Evolutionary conservation across 495 filamentous ascomycete species (phyloP).

Genomic region (Neurospora sp.): DNA sequence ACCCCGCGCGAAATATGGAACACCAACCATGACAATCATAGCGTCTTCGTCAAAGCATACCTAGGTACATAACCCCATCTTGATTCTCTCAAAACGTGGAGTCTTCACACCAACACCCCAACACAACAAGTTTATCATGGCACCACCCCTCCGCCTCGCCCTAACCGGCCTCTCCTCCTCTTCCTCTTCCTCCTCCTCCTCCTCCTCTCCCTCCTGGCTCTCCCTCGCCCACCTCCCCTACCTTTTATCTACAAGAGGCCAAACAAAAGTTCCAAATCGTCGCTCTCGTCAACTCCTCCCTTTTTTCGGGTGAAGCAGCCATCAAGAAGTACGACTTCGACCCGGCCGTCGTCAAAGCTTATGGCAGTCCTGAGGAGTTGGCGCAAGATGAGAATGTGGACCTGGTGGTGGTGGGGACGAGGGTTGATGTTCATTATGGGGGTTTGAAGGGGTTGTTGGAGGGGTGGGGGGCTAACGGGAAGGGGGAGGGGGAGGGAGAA

Average conservation of each 20-base stretch:
- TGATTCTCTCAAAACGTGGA: not conserved
- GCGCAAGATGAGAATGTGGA: conserved; percentile 41
- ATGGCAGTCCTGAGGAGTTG: conserved; percentile 41
- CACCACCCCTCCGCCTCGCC: conserved; percentile 43
- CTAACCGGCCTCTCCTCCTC: conserved; percentile 48
- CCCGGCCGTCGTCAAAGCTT: conserved; percentile 31
- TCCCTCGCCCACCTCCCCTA: conserved; percentile 46
- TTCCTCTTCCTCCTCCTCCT: conserved; percentile 10
- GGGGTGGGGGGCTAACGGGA: conserved; percentile 38
- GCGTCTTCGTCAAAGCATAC: too few species aligned
- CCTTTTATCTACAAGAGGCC: conserved; percentile 31
- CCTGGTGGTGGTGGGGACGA: conserved; percentile 44
- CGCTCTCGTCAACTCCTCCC: conserved; percentile 49
- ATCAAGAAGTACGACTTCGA: conserved; percentile 34
- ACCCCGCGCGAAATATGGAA: not conserved
- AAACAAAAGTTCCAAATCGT: conserved; percentile 41
- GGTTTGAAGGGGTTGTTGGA: conserved; percentile 19
- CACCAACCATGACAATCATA: too few species aligned
- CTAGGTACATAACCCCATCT: not conserved
- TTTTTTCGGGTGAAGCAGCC: conserved; percentile 36
- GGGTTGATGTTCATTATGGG: conserved; percentile 30
- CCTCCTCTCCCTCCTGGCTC: conserved; percentile 39
- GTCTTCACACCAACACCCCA: not conserved
- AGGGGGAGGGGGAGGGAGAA: too few species aligned
- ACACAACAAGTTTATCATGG: not conserved